Percentiles rank a stretch among this genome's conserved stretches.
Conservation (phyloP, 2,329 filamentous ascomycete species). For the Parastagonospora avenae region DNA sequence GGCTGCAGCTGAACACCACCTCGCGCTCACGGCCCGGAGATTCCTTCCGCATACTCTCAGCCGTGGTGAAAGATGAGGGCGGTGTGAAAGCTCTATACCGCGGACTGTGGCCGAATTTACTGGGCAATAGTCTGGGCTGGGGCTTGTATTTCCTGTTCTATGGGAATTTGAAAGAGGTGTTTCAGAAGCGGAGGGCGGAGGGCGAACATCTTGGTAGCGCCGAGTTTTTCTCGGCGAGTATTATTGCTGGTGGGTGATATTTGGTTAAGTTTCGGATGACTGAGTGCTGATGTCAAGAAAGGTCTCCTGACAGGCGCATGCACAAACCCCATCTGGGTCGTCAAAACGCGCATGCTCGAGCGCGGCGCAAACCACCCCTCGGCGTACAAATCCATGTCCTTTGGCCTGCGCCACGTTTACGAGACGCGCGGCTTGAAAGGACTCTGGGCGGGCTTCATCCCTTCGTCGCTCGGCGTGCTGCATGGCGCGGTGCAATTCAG, state of each 20-base stretch:
- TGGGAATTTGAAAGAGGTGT: constrained; percentile 62
- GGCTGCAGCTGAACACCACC: constrained; percentile 69
- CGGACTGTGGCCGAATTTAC: constrained; percentile 84
- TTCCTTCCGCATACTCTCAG: constrained; percentile 58
- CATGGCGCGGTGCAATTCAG: constrained; percentile 96
- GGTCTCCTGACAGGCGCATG: constrained; percentile 78
- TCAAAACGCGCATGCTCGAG: constrained; percentile 96
- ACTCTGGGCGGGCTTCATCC: constrained; percentile 85
- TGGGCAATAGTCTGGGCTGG: constrained; percentile 91
- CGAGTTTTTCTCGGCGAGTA: constrained; percentile 84
- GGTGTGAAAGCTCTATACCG: constrained; percentile 77
- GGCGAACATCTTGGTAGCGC: constrained; percentile 58
- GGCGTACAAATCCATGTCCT: constrained; percentile 79
- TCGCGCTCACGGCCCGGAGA: constrained; percentile 56
- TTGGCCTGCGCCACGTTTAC: constrained; percentile 71
- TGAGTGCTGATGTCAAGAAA: constrained; percentile 18
- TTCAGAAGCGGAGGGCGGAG: constrained; percentile 50
- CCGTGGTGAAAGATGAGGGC: constrained; percentile 61
- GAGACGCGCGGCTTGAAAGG: constrained; percentile 74
- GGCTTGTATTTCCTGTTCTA: constrained; percentile 87
- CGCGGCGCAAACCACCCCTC: constrained; percentile 74
- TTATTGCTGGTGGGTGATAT: constrained; percentile 55
- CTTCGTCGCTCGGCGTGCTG: constrained; percentile 82
- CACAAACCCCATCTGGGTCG: constrained; percentile 97
- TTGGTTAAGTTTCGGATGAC: background rate